Base-by-base conservation (phyloP, 2,329 filamentous ascomycete genomes). In the Trichoderma asperellum region DNA sequence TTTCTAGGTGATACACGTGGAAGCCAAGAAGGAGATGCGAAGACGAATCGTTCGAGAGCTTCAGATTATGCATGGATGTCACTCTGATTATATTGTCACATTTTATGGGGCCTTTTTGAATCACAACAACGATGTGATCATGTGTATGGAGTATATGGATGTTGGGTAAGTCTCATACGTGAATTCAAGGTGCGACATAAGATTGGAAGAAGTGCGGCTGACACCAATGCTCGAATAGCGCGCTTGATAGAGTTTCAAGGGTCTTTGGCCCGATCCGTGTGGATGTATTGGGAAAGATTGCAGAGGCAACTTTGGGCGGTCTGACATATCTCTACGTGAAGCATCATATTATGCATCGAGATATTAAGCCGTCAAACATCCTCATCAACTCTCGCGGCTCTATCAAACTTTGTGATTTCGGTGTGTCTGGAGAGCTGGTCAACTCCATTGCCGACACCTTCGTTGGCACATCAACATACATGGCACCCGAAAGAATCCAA, bases 111-210 rank as follows among this genome's bases (percentile, higher is more conserved):
- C 96, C 47, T 99, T 98, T 78, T 88, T 98, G 77, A 98, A 97
- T 78, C 92, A 96, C 77, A 94, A 94, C 71, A 95, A 96, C 78
- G 96, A 99, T 82, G 96, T 99, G 70, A 96, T 98, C 75, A 95
- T 99, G 91, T 99, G 96, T 81, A 99, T 99, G 96, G 96, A 99
- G 80, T 98, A 99, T 79, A 97, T 97, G 93, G 96, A 99, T 81
- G 93, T 95, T 79, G 96, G 96, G 96, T 98, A 87, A 81, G 92
- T 83, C 65, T 35, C 12, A 8, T 35, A 10, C 16, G 7, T 37
- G 16, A 24, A 2, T 24, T 12, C 35, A 7, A 11, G 10, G 27
- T 49, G 14, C n/a, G 27, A 32, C 3, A 21, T 29, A 49, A 21
- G 10, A 8, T 32, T 34, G 21, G 6, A 10, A 21, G 21, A 29